Evolutionary conservation across 805 yeast species (phyloP).

Genomic region (Saccharomycopsis capsularis): DNA sequence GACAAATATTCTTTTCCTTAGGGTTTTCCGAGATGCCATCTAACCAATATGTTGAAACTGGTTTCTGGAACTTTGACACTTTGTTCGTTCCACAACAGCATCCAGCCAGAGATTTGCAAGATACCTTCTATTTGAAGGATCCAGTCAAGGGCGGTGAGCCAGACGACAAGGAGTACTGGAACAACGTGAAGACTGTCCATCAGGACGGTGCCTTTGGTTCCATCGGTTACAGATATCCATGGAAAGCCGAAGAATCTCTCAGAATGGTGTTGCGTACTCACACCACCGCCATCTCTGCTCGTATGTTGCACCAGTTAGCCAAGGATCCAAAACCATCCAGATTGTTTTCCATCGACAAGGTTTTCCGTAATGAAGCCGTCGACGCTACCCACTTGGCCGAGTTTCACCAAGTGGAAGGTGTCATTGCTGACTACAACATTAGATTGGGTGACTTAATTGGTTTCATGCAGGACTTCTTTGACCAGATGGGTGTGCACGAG

Average conservation of each 20-base stretch:
- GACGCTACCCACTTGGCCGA: constrained; percentile 99
- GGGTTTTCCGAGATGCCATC: constrained; percentile 99
- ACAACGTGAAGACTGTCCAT: constrained; percentile 76
- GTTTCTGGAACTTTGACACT: constrained; percentile 98
- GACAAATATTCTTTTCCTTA: constrained; percentile 95
- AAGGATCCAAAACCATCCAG: constrained; percentile 83
- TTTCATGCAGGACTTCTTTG: constrained; percentile 95
- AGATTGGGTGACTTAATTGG: constrained; percentile 96
- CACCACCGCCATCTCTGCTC: constrained; percentile 90
- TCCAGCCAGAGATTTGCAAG: constrained; percentile 98
- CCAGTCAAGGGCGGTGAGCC: constrained; percentile 80
- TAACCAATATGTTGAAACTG: constrained; percentile 94
- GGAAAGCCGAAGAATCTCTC: constrained; percentile 88
- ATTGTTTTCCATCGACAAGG: constrained; percentile 93
- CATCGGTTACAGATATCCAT: constrained; percentile 96
- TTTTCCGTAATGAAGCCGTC: constrained; percentile 98
- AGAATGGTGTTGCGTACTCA: constrained; percentile 94
- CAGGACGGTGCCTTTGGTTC: constrained; percentile 88
- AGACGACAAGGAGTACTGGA: constrained; percentile 70
- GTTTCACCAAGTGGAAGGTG: constrained; percentile 99
- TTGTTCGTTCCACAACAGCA: constrained; percentile 98
- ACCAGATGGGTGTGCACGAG: constrained; percentile 93
- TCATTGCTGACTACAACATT: constrained; percentile 89
- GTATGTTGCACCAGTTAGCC: constrained; percentile 82
- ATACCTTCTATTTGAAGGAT: constrained; percentile 94